Evolutionary conservation across 225 moss, liverwort and hornwort species (phyloP).

Genomic region (Polytrichum formosum): DNA sequence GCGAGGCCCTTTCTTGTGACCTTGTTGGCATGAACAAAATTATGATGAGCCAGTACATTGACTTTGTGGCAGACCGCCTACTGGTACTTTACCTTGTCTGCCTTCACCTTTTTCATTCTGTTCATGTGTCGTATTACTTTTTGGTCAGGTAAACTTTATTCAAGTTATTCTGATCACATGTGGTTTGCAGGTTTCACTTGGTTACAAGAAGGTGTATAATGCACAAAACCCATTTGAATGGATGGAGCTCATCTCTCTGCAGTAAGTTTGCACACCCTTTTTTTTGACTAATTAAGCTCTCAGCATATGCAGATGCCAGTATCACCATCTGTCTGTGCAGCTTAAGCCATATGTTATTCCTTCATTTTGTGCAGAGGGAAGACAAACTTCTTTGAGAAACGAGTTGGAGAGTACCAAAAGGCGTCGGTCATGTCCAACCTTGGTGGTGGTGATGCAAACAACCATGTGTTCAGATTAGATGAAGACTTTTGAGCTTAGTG

Average conservation of each 20-base stretch:
- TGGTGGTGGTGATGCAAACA: too few relatives aligned
- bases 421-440: constrained; percentile 71
- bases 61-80: constrained; percentile 85
- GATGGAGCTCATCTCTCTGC: constrained; percentile 90
- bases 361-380: constrained; percentile 60
- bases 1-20: constrained; percentile 83
- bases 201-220: constrained; percentile 61
- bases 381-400: constrained; percentile 85
- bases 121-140: too few relatives aligned
- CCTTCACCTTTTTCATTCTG: too few relatives aligned
- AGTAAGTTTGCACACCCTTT: constrained; percentile 36
- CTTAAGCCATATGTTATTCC: too few relatives aligned
- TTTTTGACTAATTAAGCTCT: not conserved
- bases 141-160: too few relatives aligned
- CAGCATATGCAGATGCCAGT: too few relatives aligned
- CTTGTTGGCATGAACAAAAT: constrained; percentile 82
- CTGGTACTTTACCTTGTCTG: constrained; percentile 35
- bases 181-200: constrained; percentile 28
- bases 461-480: too few relatives aligned
- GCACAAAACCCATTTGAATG: constrained; percentile 75
- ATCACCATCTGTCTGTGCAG: too few relatives aligned
- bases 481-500: too few relatives aligned
- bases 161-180: too few relatives aligned
- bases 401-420: constrained; percentile 85
- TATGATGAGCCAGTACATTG: constrained; percentile 87